phyloP scores from a whole-genome alignment of 2,329 filamentous ascomycete species.

The Fusarium citri region DNA sequence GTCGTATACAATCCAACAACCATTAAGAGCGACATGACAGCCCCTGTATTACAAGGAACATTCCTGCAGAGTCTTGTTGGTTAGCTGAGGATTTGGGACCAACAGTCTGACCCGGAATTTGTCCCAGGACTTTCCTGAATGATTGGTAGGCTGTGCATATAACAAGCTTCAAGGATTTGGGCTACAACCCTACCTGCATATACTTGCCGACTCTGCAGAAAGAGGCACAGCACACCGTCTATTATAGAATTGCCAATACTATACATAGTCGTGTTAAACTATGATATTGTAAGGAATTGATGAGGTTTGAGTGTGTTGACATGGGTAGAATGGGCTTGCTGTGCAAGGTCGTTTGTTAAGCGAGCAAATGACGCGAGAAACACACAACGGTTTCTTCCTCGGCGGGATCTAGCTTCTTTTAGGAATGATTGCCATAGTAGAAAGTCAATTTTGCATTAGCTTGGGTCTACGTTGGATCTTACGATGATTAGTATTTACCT shows the following conservation, averaged over 20 bases:
- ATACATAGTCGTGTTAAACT: neutral
- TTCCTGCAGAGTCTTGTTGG: neutral
- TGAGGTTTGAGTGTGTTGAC: neutral
- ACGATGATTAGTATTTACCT: slow-evolving; percentile 1
- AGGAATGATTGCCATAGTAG: neutral
- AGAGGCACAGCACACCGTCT: neutral
- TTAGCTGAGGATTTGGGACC: neutral
- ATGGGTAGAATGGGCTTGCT: neutral
- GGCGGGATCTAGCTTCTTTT: neutral
- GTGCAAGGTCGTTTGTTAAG: neutral
- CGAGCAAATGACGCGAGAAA: neutral
- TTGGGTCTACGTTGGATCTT: neutral
- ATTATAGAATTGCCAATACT: neutral
- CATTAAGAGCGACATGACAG: neutral
- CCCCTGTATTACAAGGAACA: neutral
- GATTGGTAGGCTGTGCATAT: slow-evolving; percentile 1
- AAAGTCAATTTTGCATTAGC: neutral
- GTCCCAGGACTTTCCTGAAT: neutral
- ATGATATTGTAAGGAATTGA: neutral
- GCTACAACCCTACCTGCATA: neutral
- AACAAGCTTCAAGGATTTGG: neutral
- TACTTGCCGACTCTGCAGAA: neutral
- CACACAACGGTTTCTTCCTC: neutral
- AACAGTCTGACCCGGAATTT: neutral
- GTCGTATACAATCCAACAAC: neutral